These are phyloP conservation scores for Chimonanthus salicifolius DNA, from an alignment of 164 flowering plant genomes.

Conservation along the genomic window DNA sequence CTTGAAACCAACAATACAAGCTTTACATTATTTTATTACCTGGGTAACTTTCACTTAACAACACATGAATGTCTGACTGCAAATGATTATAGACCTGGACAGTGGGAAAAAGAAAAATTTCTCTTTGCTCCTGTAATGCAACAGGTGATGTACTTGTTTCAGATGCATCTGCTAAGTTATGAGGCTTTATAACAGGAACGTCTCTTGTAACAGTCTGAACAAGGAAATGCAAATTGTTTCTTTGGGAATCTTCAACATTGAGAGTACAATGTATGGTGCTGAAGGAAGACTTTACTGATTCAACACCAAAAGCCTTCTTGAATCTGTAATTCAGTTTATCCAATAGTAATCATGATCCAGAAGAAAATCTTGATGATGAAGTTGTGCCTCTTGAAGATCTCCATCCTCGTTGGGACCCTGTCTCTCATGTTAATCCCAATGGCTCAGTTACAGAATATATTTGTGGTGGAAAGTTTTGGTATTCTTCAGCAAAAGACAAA, in stretches of 20 bases:
- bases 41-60: slow-evolving; percentile 48
- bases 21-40: slow-evolving; percentile 34
- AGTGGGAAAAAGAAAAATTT: slow-evolving; percentile 86
- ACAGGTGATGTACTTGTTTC: slow-evolving; percentile 36
- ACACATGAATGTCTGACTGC: slow-evolving; percentile 60
- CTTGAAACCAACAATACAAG: not conserved
- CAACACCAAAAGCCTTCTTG: slow-evolving; percentile 56
- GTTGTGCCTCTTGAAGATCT: too few relatives aligned
- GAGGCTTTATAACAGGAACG: slow-evolving; percentile 61
- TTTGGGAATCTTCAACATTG: slow-evolving; percentile 27
- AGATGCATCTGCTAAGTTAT: slow-evolving; percentile 25
- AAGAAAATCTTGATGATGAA: too few relatives aligned
- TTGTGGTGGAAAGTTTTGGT: too few relatives aligned
- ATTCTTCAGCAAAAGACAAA: too few relatives aligned
- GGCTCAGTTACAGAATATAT: too few relatives aligned
- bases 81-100: slow-evolving; percentile 61
- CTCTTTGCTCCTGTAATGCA: slow-evolving; percentile 79
- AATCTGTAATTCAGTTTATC: slow-evolving; percentile 69
- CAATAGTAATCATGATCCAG: too few relatives aligned
- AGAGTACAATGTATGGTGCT: slow-evolving; percentile 59
- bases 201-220: slow-evolving; percentile 65
- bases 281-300: slow-evolving; percentile 48
- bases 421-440: too few relatives aligned
- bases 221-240: slow-evolving; percentile 56
- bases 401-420: too few relatives aligned